A percentile compares a stretch with the other conserved stretches of the same genome.
Conservation (phyloP, 148 eudicot genomes). For the Chenopodium berlandieri region DNA sequence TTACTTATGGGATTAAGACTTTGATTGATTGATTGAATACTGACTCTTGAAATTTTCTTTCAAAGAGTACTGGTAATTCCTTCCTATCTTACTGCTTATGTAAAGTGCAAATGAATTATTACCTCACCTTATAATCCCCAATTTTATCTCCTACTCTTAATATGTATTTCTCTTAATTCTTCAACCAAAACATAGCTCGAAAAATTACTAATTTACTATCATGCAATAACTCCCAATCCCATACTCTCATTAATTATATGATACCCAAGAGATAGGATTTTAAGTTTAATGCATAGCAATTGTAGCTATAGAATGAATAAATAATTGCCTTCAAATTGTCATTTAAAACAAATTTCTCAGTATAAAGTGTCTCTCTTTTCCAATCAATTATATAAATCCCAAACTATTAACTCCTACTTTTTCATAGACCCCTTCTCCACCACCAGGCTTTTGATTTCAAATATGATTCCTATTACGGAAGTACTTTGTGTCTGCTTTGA, state of each 20-base stretch:
- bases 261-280: not conserved
- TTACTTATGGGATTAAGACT: too few relatives aligned
- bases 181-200: not conserved
- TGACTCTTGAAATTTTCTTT: not conserved
- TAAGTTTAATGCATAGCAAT: not conserved
- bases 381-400: not conserved
- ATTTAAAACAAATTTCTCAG: not conserved
- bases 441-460: not conserved
- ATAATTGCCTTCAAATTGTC: not conserved
- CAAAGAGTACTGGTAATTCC: not conserved
- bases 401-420: too few relatives aligned
- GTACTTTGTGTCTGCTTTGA: not conserved
- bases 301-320: not conserved
- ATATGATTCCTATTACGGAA: not conserved
- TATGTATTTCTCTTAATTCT: not conserved
- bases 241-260: not conserved
- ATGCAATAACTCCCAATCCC: not conserved
- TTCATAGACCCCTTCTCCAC: not conserved
- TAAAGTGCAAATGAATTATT: not conserved
- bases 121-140: not conserved
- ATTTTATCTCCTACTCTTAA: not conserved
- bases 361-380: too few relatives aligned
- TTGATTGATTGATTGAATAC: too few relatives aligned
- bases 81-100: not conserved
- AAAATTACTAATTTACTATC: not conserved